A percentile compares a stretch with the other conserved stretches of the same genome.
phyloP scores from a whole-genome alignment of 2,329 filamentous ascomycete species.

The Thelonectria olida region DNA sequence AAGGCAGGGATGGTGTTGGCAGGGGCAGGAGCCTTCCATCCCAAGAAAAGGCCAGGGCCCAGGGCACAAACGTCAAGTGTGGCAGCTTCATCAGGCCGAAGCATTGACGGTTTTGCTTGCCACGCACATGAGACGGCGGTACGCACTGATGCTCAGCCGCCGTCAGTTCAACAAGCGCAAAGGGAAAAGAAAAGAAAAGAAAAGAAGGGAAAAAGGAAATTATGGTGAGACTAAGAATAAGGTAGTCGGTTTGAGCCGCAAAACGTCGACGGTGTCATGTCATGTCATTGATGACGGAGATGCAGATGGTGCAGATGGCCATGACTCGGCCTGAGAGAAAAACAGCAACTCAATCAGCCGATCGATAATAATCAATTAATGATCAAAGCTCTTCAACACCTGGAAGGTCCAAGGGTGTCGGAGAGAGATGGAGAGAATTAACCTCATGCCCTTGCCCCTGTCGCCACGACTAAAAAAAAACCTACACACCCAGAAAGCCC shows the following conservation, averaged over 20 bases:
- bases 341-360: neutral
- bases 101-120: neutral
- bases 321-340: neutral
- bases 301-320: neutral
- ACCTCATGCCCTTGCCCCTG: conserved; percentile 2
- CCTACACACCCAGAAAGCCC: neutral
- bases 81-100: neutral
- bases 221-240: neutral
- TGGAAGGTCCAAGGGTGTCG: too few species aligned
- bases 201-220: neutral
- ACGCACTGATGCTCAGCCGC: neutral
- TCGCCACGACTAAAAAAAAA: neutral
- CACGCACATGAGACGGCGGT: neutral
- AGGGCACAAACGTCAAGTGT: neutral
- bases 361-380: neutral
- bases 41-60: neutral
- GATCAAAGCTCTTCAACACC: too few species aligned
- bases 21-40: neutral
- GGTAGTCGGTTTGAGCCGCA: neutral
- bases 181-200: neutral
- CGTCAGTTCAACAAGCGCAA: neutral
- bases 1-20: neutral
- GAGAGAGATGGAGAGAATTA: neutral
- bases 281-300: too few species aligned
- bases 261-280: neutral